Evolutionary conservation across 352 stramenopile species (phyloP).

Genomic region (Phytophthora citricola): DNA sequence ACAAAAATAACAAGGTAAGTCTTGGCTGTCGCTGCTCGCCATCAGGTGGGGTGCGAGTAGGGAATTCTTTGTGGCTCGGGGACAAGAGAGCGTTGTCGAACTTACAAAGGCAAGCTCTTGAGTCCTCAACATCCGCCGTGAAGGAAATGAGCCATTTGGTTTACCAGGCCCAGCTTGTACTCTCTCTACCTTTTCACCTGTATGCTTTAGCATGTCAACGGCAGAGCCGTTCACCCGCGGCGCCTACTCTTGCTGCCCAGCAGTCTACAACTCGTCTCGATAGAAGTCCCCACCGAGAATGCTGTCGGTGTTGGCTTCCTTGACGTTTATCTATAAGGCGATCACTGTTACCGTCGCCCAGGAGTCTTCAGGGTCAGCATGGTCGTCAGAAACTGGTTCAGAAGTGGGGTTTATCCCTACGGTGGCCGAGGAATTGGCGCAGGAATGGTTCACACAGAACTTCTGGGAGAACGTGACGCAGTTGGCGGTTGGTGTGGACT

Average conservation of each 20-base stretch:
- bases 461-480: conserved; percentile 41
- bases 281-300: conserved; percentile 21
- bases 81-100: conserved; percentile 16
- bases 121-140: conserved; percentile 22
- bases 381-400: conserved; percentile 10
- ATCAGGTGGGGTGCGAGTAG: conserved; percentile 24
- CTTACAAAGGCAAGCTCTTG: conserved; percentile 3
- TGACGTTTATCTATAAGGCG: conserved; percentile 22
- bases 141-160: conserved; percentile 34
- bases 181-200: conserved; percentile 26
- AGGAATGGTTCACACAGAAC: conserved; percentile 41
- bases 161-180: conserved; percentile 5
- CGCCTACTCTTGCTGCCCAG: conserved; percentile 6
- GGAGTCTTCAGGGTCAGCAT: conserved; percentile 12
- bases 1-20: neutral
- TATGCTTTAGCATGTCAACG: conserved; percentile 9
- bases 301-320: conserved; percentile 15
- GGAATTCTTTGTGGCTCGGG: conserved; percentile 32
- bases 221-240: conserved; percentile 9
- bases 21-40: conserved; percentile 8
- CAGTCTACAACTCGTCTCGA: conserved; percentile 33
- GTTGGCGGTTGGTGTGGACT: conserved; percentile 38
- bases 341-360: conserved; percentile 18
- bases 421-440: conserved; percentile 28
- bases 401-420: conserved; percentile 20